Base-by-base conservation (phyloP, 139 green algal genomes). In the Haematococcus lacustris region DNA sequence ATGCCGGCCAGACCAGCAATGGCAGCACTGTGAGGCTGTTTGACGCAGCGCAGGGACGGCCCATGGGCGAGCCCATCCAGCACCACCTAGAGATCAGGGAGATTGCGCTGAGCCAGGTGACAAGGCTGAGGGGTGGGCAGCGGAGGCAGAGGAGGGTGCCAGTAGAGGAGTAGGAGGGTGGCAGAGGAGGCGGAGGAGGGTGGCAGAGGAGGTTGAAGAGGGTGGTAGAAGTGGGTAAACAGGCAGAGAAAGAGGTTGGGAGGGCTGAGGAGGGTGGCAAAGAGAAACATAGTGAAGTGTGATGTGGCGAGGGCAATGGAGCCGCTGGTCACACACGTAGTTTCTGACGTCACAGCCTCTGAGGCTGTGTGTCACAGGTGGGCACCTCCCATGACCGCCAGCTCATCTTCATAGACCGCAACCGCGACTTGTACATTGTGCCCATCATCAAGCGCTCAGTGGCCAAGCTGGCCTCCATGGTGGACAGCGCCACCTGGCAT, bases 361-460 rank as follows among this genome's bases (percentile, higher is more conserved):
- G n/a, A n/a, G n/a, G 53, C 53, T 64, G 21, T 64, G 21, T 30
- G 53, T 64, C 13, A 23, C 80, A 86, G 79, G 50, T 67, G 34
- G 87, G 79, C 64, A 76, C 70, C 35, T 74, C 69, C 32, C 51
- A 60, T 13, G 84, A 91, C 17, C 74, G 87, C 1, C 80, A 88
- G 76, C 77, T 93, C 7, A 81, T 86, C 25, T 79, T 94, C 53
- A 73, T 93, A 33, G 90, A 96, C 70, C 60, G 71, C 62, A 93
- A 92, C 69, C 71, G 86, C 1, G 88, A 93, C 68, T 73, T 96
- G 38, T 90, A 91, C 79, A 73, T 93, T 30, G 70, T 83, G 66
- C 2, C 34, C 69, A 35, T 78, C 62, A 71, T 73, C 60, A 84
- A 84, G 71, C 79, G 74, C 35, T 47, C 61, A 21, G 39, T 77